Evolutionary conservation across 2,329 filamentous ascomycete species (phyloP).

Genomic region (Colletotrichum cuscutae): DNA sequence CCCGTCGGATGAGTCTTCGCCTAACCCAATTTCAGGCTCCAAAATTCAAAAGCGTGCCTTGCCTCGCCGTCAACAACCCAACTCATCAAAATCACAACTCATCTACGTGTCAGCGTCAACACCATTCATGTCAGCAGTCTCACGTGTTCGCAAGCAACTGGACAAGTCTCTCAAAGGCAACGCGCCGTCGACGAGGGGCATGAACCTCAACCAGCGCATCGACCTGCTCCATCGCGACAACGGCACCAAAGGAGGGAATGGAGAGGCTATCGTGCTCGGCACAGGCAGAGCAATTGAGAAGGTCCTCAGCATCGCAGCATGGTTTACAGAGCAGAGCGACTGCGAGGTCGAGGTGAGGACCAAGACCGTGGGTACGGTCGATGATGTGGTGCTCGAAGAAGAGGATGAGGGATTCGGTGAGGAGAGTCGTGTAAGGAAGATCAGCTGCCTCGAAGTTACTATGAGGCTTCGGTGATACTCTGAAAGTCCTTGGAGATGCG

Average conservation of each 20-base stretch:
- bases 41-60: slow-evolving; percentile 62
- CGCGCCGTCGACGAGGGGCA: slow-evolving; percentile 57
- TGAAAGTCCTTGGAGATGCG: background rate
- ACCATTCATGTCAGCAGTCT: slow-evolving; percentile 75
- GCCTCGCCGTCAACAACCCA: slow-evolving; percentile 51
- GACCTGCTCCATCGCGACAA: slow-evolving; percentile 50
- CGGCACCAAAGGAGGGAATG: slow-evolving; percentile 41
- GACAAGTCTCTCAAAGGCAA: slow-evolving; percentile 58
- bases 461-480: slow-evolving; percentile 56
- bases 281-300: slow-evolving; percentile 75
- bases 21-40: slow-evolving; percentile 49
- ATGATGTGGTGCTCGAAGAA: slow-evolving; percentile 67
- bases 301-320: slow-evolving; percentile 69
- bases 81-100: slow-evolving; percentile 54
- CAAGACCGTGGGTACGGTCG: slow-evolving; percentile 71
- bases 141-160: slow-evolving; percentile 72
- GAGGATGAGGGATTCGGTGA: slow-evolving; percentile 47
- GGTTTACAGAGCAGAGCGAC: slow-evolving; percentile 71
- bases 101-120: slow-evolving; percentile 75
- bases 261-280: slow-evolving; percentile 67
- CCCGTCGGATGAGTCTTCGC: background rate
- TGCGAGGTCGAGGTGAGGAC: slow-evolving; percentile 70
- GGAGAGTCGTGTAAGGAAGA: slow-evolving; percentile 55
- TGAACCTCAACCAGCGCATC: slow-evolving; percentile 58
- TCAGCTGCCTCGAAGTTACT: slow-evolving; percentile 62